Evolutionary conservation across 345 rosid genomes (phyloP).

Genomic region (Arabidopsis arenosa): DNA sequence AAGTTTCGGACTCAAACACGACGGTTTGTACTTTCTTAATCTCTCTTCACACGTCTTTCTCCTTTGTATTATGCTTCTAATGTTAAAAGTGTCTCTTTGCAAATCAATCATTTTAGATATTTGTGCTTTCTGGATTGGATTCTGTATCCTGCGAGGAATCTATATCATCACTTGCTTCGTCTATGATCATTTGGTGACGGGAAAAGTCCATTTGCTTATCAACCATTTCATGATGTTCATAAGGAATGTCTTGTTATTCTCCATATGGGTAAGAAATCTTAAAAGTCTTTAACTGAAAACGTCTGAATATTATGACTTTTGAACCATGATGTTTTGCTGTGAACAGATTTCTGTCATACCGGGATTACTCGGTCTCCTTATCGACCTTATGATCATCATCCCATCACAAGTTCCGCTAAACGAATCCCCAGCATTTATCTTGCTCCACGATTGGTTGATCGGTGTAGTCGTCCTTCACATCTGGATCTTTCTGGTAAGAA

Average conservation of each 20-base stretch:
- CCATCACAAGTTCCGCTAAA: slow-evolving; percentile 25
- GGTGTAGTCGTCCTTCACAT: slow-evolving; percentile 16
- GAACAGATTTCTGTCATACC: slow-evolving; percentile 27
- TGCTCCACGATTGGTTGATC: slow-evolving; percentile 20
- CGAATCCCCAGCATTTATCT: slow-evolving; percentile 17
- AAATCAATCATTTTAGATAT: slow-evolving; percentile 25
- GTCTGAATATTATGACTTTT: neutral
- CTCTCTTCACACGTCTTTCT: neutral
- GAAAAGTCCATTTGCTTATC: slow-evolving; percentile 16
- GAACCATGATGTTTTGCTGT: neutral
- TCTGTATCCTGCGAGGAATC: neutral
- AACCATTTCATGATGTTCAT: neutral
- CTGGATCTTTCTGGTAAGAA: slow-evolving; percentile 35
- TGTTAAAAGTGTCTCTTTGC: neutral
- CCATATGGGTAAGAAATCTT: slow-evolving; percentile 27
- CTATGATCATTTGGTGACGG: slow-evolving; percentile 19
- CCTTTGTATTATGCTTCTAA: slow-evolving; percentile 11
- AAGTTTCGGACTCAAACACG: slow-evolving; percentile 7
- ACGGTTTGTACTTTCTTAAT: slow-evolving; percentile 27
- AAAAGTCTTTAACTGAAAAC: neutral
- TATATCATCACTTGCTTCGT: neutral
- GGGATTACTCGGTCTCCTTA: slow-evolving; percentile 32
- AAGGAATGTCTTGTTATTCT: slow-evolving; percentile 23
- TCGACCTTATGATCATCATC: slow-evolving; percentile 29
- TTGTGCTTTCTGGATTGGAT: slow-evolving; percentile 32